Base-by-base conservation (phyloP, 345 rosid species). In the Syzygium oleosum region DNA sequence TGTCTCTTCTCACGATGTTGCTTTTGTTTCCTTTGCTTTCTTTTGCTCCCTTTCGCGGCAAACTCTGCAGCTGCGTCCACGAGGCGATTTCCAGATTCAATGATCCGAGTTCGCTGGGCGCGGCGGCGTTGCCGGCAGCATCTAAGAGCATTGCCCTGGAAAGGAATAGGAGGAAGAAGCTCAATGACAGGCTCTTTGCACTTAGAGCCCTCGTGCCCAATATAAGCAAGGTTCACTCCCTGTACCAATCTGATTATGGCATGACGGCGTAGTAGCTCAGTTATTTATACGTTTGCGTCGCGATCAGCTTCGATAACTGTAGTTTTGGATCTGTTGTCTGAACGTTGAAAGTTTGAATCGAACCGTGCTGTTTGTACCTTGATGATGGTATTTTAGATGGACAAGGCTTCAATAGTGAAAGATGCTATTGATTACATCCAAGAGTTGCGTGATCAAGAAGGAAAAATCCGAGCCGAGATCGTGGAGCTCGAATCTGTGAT, bases 141-240 rank as follows among this genome's bases (percentile, higher is more conserved):
- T 93, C 98, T 5, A 97, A 94, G 90, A 97, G 94, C 89, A 95
- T 94, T 52, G 94, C 94, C 21, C 94, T 96, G 9, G 99, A 97
- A 91, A 91, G 98, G 87, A 97, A 95, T 52, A 85, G 99, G 85
- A 92, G 99, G 88, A 97, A 92, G 90, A 97, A 92, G 90, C 98
- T 97, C 34, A 97, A 96, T 59, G 97, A 97, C 55, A 91, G 97
- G 53, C 94, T 97, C 52, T 95, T 94, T 12, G 96, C 98, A 54
- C 99, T 97, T 34, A 91, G 99, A 87, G 91, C 99, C 19, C 98
- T 97, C 58, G 98, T 97, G 86, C 99, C 99, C n/a, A 97, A 95
- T 51, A 97, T 97, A 51, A 96, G 94, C 79, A 97, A 97, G 96
- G 98, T 95, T 95, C 54, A 49, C 56, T 15, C 23, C n/a, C 19